Conservation (phyloP, 2,329 filamentous ascomycete genomes). For the Hypomyces perniciosus region DNA sequence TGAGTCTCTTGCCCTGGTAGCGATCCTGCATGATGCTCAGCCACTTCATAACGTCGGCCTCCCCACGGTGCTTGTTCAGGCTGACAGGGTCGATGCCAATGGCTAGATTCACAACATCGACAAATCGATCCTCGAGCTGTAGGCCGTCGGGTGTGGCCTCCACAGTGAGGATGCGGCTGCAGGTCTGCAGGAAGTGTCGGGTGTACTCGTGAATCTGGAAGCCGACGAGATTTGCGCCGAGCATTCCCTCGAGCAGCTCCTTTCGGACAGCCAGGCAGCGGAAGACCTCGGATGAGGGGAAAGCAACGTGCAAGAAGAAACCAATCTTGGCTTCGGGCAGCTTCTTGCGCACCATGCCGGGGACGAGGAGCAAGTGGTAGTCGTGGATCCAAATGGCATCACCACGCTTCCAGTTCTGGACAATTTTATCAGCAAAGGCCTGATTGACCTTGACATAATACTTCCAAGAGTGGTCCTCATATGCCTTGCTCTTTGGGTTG, state of each 20-base stretch:
- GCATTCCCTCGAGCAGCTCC: conserved; percentile 82
- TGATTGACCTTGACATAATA: conserved; percentile 92
- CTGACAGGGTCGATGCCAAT: conserved; percentile 87
- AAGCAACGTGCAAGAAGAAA: conserved; percentile 91
- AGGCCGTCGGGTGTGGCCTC: conserved; percentile 85
- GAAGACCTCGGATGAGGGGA: conserved; percentile 94
- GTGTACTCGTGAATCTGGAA: conserved; percentile 94
- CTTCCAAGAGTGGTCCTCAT: conserved; percentile 93
- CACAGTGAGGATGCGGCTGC: conserved; percentile 82
- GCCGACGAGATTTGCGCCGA: conserved; percentile 85
- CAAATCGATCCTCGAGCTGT: conserved; percentile 86
- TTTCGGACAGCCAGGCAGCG: conserved; percentile 82
- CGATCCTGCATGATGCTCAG: conserved; percentile 72
- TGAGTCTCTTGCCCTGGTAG: conserved; percentile 82
- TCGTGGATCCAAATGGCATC: conserved; percentile 95
- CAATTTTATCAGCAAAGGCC: conserved; percentile 83
- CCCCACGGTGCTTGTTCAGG: conserved; percentile 63
- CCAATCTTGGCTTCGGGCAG: conserved; percentile 91
- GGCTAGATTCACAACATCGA: conserved; percentile 77
- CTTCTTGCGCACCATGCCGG: conserved; percentile 82
- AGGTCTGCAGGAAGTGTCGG: conserved; percentile 91
- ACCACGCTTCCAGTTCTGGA: conserved; percentile 87
- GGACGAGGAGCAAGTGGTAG: conserved; percentile 87
- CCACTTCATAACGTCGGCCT: conserved; percentile 71
- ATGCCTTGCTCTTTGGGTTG: conserved; percentile 96